Evolutionary conservation across 2,329 filamentous ascomycete species (phyloP), one percentile per base, ranked within the genome.

Genomic region (Reticulascus tulasneorum): DNA sequence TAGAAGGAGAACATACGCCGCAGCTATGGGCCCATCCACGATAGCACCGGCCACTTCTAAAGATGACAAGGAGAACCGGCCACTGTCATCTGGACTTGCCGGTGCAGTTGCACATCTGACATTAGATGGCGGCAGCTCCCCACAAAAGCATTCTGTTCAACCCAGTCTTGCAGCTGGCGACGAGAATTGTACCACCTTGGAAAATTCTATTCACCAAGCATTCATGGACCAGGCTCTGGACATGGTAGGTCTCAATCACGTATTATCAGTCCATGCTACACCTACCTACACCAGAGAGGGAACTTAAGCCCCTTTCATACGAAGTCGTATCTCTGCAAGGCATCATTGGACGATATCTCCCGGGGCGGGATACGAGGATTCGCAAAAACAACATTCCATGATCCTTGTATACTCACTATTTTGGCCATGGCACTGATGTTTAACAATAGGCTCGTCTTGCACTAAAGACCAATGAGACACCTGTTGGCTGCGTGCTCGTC

Each of bases 401-500:
- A n/a, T n/a, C n/a, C n/a, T n/a, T n/a, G n/a, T n/a, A n/a, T 28
- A 20, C 17, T 26, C 22, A 8, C 30, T 19, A 21, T 41, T 16
- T 33, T 33, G n/a, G 23, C 24, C n/a, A n/a, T n/a, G n/a, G n/a
- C n/a, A n/a, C n/a, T n/a, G n/a, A n/a, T n/a, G n/a, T 32, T n/a
- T 5, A 17, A 16, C 12, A 16, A 11, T 37, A 94, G 87, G 93
- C 89, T 40, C 83, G 91, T 53, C 77, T 88, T 47, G 93, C 94
- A 16, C 77, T 98, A 31, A 69, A 70, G 49, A 86, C 79, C 44
- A 90, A 94, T 50, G 93, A 98, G 66, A 97, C 94, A 2, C 93
- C 93, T 2, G 93, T 98, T 15, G 94, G 93, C 31, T 98, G 93
- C 61, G 89, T 98, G 21, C 81, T 98, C 35, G 90, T 97, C 16